These are phyloP conservation scores for Terfezia boudieri DNA, from an alignment of 495 filamentous ascomycete genomes.

Conservation along the genomic window DNA sequence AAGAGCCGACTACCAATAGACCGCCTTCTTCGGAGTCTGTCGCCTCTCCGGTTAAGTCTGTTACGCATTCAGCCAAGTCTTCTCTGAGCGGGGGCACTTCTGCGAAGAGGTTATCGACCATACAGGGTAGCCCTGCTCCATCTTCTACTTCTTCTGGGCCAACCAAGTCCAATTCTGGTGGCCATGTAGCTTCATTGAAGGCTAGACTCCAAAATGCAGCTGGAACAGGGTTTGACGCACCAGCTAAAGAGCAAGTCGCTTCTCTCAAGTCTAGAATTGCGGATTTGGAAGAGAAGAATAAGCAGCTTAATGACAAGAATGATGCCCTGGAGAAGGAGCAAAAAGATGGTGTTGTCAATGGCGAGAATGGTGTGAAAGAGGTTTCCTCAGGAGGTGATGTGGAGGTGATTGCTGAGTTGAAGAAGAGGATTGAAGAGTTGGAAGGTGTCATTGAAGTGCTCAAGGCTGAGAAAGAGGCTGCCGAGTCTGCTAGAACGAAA, in stretches of 20 bases:
- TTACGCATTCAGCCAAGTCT: background rate
- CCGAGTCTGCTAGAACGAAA: background rate
- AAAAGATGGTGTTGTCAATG: constrained; percentile 2
- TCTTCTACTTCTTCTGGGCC: background rate
- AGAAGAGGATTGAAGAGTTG: constrained; percentile 10
- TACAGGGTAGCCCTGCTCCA: background rate
- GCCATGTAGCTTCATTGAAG: background rate
- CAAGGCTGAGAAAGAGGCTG: constrained; percentile 1
- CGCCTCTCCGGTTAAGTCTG: background rate
- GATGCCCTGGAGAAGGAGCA: constrained; percentile 8
- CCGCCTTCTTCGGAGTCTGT: background rate
- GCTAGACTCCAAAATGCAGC: background rate
- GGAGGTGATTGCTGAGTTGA: constrained; percentile 2
- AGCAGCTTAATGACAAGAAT: constrained; percentile 3
- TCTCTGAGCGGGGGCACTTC: background rate
- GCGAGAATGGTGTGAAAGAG: constrained; percentile 2
- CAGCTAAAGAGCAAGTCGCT: background rate
- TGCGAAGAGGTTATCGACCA: background rate
- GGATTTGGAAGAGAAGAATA: constrained; percentile 15
- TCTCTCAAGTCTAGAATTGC: constrained; percentile 2
- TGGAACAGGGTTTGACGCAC: background rate
- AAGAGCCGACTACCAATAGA: constrained; percentile 1
- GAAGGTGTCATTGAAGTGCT: constrained; percentile 8
- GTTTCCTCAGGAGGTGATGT: background rate
- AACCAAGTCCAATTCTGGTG: background rate